phyloP scores from a whole-genome alignment of 139 green algal species.

The Spirogloea muscicola region DNA sequence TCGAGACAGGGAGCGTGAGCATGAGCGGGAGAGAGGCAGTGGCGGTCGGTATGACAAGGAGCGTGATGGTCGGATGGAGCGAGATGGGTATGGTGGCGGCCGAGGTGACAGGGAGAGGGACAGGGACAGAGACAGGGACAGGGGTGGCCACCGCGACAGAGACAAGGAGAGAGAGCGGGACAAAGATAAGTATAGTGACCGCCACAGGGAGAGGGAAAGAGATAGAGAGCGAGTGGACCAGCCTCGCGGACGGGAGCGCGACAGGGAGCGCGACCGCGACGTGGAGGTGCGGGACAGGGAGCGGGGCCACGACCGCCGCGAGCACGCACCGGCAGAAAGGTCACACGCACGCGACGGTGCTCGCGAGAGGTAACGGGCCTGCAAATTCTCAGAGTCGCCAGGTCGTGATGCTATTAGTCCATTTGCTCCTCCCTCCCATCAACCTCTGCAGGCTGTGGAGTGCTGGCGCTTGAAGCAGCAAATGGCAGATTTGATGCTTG shows the following conservation, averaged over 20 bases:
- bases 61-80: conserved; percentile 8
- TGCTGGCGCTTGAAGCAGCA: too few species aligned
- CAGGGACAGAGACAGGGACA: conserved; percentile 3
- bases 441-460: too few species aligned
- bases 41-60: not conserved
- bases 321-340: not conserved
- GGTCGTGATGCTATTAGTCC: too few species aligned
- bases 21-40: conserved; percentile 4
- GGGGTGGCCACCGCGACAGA: not conserved
- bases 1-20: conserved; percentile 30
- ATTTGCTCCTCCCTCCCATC: too few species aligned
- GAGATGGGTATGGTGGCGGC: too few species aligned
- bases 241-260: conserved; percentile 8
- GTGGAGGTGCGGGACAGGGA: too few species aligned
- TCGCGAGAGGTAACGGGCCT: conserved; percentile 11
- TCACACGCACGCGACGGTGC: conserved; percentile 8
- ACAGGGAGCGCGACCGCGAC: not conserved
- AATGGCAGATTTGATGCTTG: too few species aligned
- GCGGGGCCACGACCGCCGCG: not conserved
- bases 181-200: not conserved
- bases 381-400: too few species aligned
- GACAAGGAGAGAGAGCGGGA: not conserved
- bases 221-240: too few species aligned
- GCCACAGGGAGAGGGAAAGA: conserved; percentile 21
- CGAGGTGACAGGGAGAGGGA: conserved; percentile 41